Base-by-base conservation (phyloP, 345 rosid species). In the Linum lewisii region DNA sequence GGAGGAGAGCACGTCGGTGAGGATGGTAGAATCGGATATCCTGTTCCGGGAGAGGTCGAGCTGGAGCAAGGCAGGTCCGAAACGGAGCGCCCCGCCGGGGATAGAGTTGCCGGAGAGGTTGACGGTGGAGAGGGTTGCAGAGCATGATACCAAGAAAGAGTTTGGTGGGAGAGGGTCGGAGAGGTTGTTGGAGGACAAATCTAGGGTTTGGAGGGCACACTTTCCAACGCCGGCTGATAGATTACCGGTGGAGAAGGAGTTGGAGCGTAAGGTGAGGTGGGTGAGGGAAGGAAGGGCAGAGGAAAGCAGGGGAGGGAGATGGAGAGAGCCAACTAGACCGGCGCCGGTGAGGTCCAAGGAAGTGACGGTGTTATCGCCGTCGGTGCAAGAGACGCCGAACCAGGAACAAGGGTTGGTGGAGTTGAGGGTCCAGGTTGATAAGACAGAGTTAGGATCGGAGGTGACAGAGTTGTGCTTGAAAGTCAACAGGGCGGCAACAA, bases 311-410 rank as follows among this genome's bases (percentile, higher is more conserved):
- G 66, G 65, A 52, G n/a, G n/a, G n/a, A 92, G 83, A 64, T 75
- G 69, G 1, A 91, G 72, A 21, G 42, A 53, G 24, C 96, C 96
- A 36, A 19, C 32, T 6, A 91, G 77, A 68, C 84, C 83, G 0
- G 73, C 65, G 70, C 80, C 71, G 54, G 74, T 67, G 59, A 91
- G 88, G 72, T 82, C n/a, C n/a, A n/a, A n/a, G n/a, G n/a, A n/a
- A n/a, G n/a, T n/a, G n/a, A n/a, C n/a, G n/a, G n/a, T n/a, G 61
- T 10, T 88, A 63, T 66, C 70, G 64, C 87, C 81, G 32, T 66
- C 78, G 7, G 88, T 81, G 73, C 96, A 90, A 34, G 78, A 72
- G 52, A 87, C 83, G 45, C 97, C 97, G 25, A n/a, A 64, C 95
- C 95, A 85, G 6, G 78, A 72, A 37, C 95, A 85, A 1, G 87